Evolutionary conservation across 2,329 filamentous ascomycete genomes (phyloP), one percentile per base, ranked within the genome.

Genomic region (Cladosporium phlei): DNA sequence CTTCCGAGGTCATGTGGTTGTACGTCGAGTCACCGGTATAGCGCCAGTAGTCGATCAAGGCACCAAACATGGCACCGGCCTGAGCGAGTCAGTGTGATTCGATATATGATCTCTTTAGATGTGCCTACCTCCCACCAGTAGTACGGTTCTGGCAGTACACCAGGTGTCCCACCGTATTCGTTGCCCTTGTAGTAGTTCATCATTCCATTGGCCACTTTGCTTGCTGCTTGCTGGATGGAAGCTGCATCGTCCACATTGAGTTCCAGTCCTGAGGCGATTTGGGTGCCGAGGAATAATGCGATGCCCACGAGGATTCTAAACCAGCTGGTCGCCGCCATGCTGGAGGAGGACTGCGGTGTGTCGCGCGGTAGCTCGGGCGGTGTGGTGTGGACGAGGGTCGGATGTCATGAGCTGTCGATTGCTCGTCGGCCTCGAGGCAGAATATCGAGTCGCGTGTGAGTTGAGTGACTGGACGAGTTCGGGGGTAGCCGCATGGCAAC

Each of bases 51-150:
- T 86, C 82, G 28, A 87, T 71, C 55, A 85, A 69, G 1, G 80
- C 77, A 51, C 82, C 80, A 73, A 84, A 85, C 67, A 88, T 66
- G 38, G 58, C 63, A 12, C 63, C 64, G 11, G 79, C 79, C n/a
- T n/a, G n/a, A n/a, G n/a, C n/a, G n/a, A n/a, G n/a, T n/a, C n/a
- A n/a, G n/a, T n/a, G n/a, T n/a, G n/a, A 60, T 87, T 80, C 83
- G 83, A 88, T 83, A 83, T 88, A 71, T 86, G 86, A 62, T 83
- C 84, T n/a, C n/a, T n/a, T n/a, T n/a, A n/a, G n/a, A n/a, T n/a
- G n/a, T n/a, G n/a, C n/a, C n/a, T n/a, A n/a, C n/a, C 61, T 86
- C 79, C 45, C 45, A 47, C 83, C 83, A 88, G 71, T 86, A 86
- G 61, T 83, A 84, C 52, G 83, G 83, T 19, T 73, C 64, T 2